A percentile compares a stretch with the other conserved stretches of the same genome.
Conservation (phyloP, 176 grass and related monocot genomes). For the Pharus latifolius region DNA sequence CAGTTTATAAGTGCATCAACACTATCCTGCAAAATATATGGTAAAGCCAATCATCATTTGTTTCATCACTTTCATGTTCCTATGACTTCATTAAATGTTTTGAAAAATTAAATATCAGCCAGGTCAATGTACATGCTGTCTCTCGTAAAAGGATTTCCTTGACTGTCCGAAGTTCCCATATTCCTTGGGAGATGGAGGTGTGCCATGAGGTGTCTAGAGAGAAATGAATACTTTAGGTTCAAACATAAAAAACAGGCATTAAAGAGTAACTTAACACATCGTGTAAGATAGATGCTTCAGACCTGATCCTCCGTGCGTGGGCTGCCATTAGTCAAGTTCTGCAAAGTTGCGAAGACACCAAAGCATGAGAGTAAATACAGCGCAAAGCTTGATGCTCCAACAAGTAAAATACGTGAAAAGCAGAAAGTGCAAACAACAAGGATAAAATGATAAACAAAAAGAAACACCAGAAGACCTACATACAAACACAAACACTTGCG, state of each 20-base stretch:
- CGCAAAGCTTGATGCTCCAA: no score
- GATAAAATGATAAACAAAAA: no score
- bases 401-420: no score
- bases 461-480: no score
- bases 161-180: conserved; percentile 20
- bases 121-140: conserved; percentile 47
- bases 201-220: conserved; percentile 65
- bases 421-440: no score
- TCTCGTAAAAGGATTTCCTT: conserved; percentile 59
- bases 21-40: conserved; percentile 57
- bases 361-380: conserved; percentile 22
- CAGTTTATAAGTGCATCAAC: conserved; percentile 64
- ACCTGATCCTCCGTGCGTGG: conserved; percentile 54
- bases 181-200: conserved; percentile 41
- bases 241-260: conserved; percentile 18
- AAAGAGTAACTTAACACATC: conserved; percentile 3
- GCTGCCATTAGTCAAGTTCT: conserved; percentile 52
- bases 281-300: conserved; percentile 18
- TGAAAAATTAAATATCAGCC: background rate
- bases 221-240: conserved; percentile 30
- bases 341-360: conserved; percentile 30
- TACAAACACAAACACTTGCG: background rate
- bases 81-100: conserved; percentile 1
- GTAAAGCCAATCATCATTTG: background rate
- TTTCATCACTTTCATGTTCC: background rate